These are phyloP conservation scores for Pythium aristosporum DNA, from an alignment of 352 stramenopile genomes.

Conservation along the genomic window DNA sequence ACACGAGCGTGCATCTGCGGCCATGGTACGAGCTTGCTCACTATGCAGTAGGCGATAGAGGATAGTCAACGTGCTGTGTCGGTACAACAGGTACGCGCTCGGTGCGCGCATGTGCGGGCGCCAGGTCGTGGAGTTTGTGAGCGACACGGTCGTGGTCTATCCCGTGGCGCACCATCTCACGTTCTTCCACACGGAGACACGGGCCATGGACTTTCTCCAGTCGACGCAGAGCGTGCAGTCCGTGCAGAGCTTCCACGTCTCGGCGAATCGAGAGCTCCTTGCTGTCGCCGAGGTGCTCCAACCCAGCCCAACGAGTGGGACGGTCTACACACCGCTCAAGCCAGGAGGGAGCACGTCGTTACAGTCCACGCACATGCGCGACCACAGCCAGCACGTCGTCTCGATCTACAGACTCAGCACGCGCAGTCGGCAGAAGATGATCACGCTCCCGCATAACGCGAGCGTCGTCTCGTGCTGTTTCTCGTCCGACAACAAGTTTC, in stretches of 20 bases:
- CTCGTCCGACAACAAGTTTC: constrained; percentile 73
- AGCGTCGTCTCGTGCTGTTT: constrained; percentile 70
- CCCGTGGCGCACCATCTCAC: constrained; percentile 63
- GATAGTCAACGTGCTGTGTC: background rate
- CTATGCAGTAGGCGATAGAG: too few species aligned
- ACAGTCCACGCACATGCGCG: constrained; percentile 17
- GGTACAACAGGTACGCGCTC: constrained; percentile 37
- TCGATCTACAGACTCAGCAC: constrained; percentile 64
- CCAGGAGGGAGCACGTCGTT: background rate
- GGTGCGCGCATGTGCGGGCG: constrained; percentile 27
- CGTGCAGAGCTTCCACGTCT: constrained; percentile 69
- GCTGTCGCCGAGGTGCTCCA: constrained; percentile 63
- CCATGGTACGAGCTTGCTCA: constrained; percentile 10
- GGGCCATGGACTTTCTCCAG: constrained; percentile 74
- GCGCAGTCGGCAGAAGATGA: constrained; percentile 40
- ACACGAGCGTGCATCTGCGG: constrained; percentile 19
- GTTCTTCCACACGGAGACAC: constrained; percentile 59
- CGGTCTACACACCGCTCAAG: constrained; percentile 10
- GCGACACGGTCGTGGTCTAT: constrained; percentile 59
- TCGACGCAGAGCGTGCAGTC: constrained; percentile 46
- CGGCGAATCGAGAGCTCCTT: constrained; percentile 64
- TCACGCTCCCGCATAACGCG: constrained; percentile 48
- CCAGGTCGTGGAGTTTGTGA: constrained; percentile 53
- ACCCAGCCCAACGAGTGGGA: background rate
- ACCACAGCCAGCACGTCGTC: constrained; percentile 50